These are phyloP conservation scores for Calonectria leucothoes DNA, from an alignment of 2,329 filamentous ascomycete genomes.

Conservation along the genomic window DNA sequence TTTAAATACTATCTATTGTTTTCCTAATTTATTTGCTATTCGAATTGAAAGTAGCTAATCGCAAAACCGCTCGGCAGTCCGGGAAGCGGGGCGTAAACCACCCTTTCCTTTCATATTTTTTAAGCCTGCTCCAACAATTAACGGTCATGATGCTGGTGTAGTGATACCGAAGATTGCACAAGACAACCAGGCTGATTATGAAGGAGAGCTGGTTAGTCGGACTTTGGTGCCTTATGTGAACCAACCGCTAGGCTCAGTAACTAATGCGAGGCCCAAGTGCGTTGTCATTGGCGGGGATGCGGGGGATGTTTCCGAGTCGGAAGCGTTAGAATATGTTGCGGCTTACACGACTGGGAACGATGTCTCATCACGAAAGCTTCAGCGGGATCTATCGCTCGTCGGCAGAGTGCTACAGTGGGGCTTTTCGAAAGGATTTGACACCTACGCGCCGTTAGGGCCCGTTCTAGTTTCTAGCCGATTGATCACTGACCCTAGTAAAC, in stretches of 20 bases:
- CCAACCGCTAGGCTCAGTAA: too few relatives aligned
- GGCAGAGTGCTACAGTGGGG: conserved; percentile 67
- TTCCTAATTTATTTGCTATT: too few relatives aligned
- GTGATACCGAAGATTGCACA: conserved; percentile 61
- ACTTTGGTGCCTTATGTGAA: neutral
- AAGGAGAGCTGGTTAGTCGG: conserved; percentile 52
- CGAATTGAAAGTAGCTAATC: neutral
- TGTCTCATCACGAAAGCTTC: conserved; percentile 63
- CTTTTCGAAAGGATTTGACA: conserved; percentile 69
- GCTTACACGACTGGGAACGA: conserved; percentile 68
- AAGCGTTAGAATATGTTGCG: conserved; percentile 61
- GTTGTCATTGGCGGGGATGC: conserved; percentile 62
- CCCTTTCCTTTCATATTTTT: conserved; percentile 63
- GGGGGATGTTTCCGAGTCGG: conserved; percentile 56
- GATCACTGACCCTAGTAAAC: conserved; percentile 54
- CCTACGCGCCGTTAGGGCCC: conserved; percentile 64
- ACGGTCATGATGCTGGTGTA: conserved; percentile 51
- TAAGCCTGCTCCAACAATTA: conserved; percentile 57
- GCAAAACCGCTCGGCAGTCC: conserved; percentile 48
- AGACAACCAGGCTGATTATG: conserved; percentile 60
- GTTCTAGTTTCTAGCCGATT: conserved; percentile 54
- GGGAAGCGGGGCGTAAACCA: conserved; percentile 61
- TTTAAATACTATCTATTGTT: neutral
- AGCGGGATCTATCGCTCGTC: conserved; percentile 60
- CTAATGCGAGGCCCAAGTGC: neutral